Evolutionary conservation across 371 early-diverging fungal species (phyloP).

Genomic region (Vairimorpha necatrix): DNA sequence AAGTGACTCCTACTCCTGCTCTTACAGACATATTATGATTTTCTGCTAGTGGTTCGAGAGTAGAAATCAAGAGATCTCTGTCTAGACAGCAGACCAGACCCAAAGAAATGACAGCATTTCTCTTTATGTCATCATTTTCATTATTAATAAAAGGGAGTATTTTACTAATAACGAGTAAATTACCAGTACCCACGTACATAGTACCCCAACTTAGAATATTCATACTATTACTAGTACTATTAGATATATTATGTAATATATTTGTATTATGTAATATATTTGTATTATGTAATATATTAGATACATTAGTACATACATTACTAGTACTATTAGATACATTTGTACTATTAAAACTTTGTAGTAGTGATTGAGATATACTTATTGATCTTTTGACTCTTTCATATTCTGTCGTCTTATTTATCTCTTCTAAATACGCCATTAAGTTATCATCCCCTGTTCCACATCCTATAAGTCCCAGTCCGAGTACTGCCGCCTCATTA

Average conservation of each 20-base stretch:
- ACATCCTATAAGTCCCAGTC: slow-evolving; percentile 80
- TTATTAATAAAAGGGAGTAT: slow-evolving; percentile 92
- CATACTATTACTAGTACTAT: slow-evolving; percentile 79
- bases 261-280: too few species aligned
- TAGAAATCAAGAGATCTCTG: slow-evolving; percentile 81
- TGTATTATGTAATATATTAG: slow-evolving; percentile 5
- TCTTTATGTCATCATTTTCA: slow-evolving; percentile 92
- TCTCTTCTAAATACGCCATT: slow-evolving; percentile 82
- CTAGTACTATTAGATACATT: too few species aligned
- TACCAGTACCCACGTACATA: slow-evolving; percentile 91
- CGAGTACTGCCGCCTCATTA: slow-evolving; percentile 90
- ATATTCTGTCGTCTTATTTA: slow-evolving; percentile 83
- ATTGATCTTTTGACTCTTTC: slow-evolving; percentile 77
- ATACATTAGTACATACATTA: too few species aligned
- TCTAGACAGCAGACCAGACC: slow-evolving; percentile 84
- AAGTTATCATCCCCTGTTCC: background rate
- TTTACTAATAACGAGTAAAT: slow-evolving; percentile 74
- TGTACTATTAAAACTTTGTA: slow-evolving; percentile 8
- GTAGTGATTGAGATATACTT: slow-evolving; percentile 69
- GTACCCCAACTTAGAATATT: slow-evolving; percentile 88
- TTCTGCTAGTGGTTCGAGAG: slow-evolving; percentile 88
- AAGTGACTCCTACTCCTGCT: slow-evolving; percentile 84
- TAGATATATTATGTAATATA: slow-evolving; percentile 76
- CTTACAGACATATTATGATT: slow-evolving; percentile 95
- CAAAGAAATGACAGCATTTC: slow-evolving; percentile 88